Conservation (phyloP, 345 rosid species). For the Rhizophora apiculata region DNA sequence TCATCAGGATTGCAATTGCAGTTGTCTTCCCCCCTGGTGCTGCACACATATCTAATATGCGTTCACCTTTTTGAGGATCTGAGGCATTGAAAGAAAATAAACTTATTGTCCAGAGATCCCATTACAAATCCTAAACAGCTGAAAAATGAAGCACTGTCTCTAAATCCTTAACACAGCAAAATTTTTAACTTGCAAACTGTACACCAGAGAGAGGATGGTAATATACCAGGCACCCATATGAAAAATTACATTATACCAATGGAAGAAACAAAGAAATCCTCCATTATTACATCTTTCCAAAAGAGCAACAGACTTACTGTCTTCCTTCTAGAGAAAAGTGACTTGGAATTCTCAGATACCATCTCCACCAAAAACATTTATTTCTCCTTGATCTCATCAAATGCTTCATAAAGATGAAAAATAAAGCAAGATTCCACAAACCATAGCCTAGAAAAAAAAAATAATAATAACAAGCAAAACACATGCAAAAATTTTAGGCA, state of each 20-base stretch:
- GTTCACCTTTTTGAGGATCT: constrained; percentile 97
- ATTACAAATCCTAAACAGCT: background rate
- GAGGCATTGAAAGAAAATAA: constrained; percentile 9
- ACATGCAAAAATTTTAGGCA: constrained; percentile 3
- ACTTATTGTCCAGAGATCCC: background rate
- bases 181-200: background rate
- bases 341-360: no score
- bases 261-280: background rate
- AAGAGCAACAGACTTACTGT: background rate
- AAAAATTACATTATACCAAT: background rate
- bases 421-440: background rate
- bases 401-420: background rate
- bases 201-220: background rate
- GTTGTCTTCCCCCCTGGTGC: constrained; percentile 99
- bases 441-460: background rate
- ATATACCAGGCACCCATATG: background rate
- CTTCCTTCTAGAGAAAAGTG: no score
- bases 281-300: background rate
- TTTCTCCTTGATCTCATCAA: background rate
- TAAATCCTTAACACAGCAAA: background rate
- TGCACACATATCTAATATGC: constrained; percentile 95
- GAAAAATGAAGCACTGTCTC: no score
- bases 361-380: background rate
- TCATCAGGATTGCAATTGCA: constrained; percentile 84
- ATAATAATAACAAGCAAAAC: background rate